Evolutionary conservation across 495 filamentous ascomycete genomes (phyloP).

Genomic region (Diplogelasinospora grovesii): DNA sequence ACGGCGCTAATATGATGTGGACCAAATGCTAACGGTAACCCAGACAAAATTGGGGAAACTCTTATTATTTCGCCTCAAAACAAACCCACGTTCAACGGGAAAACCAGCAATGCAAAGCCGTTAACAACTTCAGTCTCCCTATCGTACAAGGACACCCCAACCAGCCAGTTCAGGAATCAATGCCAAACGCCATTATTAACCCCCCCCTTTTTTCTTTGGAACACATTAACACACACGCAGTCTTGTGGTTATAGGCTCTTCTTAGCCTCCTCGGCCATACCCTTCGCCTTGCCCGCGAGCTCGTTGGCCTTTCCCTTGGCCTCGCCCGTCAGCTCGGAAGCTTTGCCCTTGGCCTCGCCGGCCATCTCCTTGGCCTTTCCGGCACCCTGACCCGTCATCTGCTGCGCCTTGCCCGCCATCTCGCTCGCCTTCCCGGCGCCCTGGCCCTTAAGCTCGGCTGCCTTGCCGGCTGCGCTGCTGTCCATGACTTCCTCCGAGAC

Average conservation of each 20-base stretch:
- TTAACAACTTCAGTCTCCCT: no score
- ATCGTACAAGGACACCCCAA: no score
- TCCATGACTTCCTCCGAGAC: conserved; percentile 18
- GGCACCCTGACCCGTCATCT: conserved; percentile 18
- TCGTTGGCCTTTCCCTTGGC: conserved; percentile 2
- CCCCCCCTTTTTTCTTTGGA: background rate
- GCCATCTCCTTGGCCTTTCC: conserved; percentile 26
- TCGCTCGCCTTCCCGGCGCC: conserved; percentile 24
- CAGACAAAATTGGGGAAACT: no score
- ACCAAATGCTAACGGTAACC: no score
- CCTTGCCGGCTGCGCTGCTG: conserved; percentile 15
- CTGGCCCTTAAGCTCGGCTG: conserved; percentile 26
- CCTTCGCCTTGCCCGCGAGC: background rate
- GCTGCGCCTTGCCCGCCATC: conserved; percentile 25
- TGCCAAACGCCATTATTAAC: no score
- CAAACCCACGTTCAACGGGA: no score
- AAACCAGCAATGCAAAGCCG: no score
- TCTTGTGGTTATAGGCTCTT: no score
- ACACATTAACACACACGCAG: no score
- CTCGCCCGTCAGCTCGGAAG: background rate
- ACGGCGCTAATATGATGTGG: no score
- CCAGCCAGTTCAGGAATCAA: no score
- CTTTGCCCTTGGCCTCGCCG: conserved; percentile 1
- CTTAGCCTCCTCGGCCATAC: background rate
- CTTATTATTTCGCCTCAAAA: no score